Evolutionary conservation across 2,329 filamentous ascomycete genomes (phyloP), one percentile per base, ranked within the genome.

Genomic region (Xylaria multiplex): DNA sequence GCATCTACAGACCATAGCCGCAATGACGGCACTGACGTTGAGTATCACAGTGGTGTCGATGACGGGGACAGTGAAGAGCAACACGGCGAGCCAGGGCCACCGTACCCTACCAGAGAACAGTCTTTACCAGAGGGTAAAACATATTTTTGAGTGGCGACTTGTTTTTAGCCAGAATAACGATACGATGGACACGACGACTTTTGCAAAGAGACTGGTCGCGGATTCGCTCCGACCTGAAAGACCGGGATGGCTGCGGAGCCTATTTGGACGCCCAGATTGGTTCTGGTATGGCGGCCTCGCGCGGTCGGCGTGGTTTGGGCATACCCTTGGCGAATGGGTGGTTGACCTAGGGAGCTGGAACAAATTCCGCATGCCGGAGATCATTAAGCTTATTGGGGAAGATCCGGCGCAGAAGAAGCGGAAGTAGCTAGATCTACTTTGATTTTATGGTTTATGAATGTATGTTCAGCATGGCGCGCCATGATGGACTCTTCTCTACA

Each of bases 61-160:
- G 78, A 83, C 84, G 0, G 85, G 85, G 27, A 85, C 84, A 2
- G 84, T 87, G 13, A 77, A 77, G 48, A 84, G 82, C 71, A 83
- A 85, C 74, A 85, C 84, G 59, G 81, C 82, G 6, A 77, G 74
- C 69, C 79, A 80, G 46, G 71, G 73, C 1, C 76, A 81, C 67
- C 80, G 82, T 63, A 64, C 68, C 2, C 77, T 88, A 56, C 84
- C 84, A 0, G 65, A 75, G 11, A 75, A 74, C 52, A 86, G 84
- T 50, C 77, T 84, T 22, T 88, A 87, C 75, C 67, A 72, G 74
- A 80, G 79, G 6, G 79, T 84, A 2, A 73, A 76, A 55, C 81
- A 83, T 35, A 64, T 85, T 14, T 86, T 85, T 72, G 75, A 82
- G 71, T 75, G 75, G 67, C 77, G 84, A 1, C 75, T 85, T 65